Evolutionary conservation across 371 early-diverging fungal species (phyloP), one percentile per base, ranked within the genome.

Genomic region (Mortierella sp.): DNA sequence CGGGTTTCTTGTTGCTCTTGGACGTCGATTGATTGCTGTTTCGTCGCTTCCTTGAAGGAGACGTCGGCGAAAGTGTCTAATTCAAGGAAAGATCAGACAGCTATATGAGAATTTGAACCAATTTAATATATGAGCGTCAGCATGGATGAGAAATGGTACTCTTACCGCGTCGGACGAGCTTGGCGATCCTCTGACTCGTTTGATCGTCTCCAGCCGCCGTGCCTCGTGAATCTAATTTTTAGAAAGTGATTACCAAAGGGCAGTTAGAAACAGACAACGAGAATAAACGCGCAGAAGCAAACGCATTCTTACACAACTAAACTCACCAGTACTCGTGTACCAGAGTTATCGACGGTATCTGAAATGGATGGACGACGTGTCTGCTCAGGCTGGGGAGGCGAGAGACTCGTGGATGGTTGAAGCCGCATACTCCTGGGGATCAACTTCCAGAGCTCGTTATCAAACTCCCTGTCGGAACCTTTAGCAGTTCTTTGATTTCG

Each of bases 391-490:
- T 16, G 65, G 2, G 65, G 38, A 8, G 65, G 65, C 16, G 65
- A 42, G 38, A 42, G 68, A 21, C 26, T 47, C 26, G 0, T 31
- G n/a, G 48, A 55, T 0, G 31, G 45, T 42, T 63, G 68, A 13
- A 73, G 79, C 4, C 68, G 55, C 60, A 82, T 79, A 6, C 65
- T 38, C 14, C 58, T 44, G 10, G 83, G 79, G 2, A 79, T 58
- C 9, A 82, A n/a, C 34, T 70, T 73, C 83, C 83, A 82, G 8
- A 82, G 74, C 28, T 50, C 54, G 0, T 55, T 48, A 5, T 82
- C 72, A 21, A 76, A 79, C 1, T 73, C 28, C 1, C 63, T 75
- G 28, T 81, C 38, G 24, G 38, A 3, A 38, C 24, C 10, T 42
- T 3, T 14, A 9, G 68, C 34, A 10, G 11, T 11, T 21, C 47